phyloP scores from a whole-genome alignment of 2,329 filamentous ascomycete genomes.

The Aspergillus piperis region DNA sequence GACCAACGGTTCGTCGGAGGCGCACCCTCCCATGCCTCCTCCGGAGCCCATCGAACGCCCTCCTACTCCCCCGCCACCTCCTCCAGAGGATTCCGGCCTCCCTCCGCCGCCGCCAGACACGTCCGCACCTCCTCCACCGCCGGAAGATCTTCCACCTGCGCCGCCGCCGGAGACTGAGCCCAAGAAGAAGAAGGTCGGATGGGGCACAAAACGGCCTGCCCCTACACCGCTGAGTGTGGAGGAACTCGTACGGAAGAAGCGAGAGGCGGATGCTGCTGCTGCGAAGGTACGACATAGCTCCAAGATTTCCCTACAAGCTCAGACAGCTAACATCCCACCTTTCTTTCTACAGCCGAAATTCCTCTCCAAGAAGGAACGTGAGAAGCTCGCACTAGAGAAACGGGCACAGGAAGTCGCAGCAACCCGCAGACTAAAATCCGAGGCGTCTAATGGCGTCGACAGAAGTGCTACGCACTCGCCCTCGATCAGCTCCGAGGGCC shows the following conservation, averaged over 20 bases:
- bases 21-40: constrained; percentile 35
- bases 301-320: background rate
- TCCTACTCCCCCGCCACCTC: constrained; percentile 44
- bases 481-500: constrained; percentile 18
- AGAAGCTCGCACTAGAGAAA: constrained; percentile 77
- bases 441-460: constrained; percentile 29
- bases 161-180: constrained; percentile 49
- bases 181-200: constrained; percentile 58
- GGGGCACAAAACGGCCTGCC: constrained; percentile 47
- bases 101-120: constrained; percentile 47
- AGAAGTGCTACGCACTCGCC: constrained; percentile 26
- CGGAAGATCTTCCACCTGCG: constrained; percentile 35
- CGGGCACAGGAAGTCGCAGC: constrained; percentile 70
- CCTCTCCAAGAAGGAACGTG: constrained; percentile 78
- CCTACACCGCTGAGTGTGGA: constrained; percentile 73
- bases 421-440: constrained; percentile 54
- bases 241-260: constrained; percentile 81
- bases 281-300: constrained; percentile 60
- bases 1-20: constrained; percentile 29
- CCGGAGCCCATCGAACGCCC: constrained; percentile 40
- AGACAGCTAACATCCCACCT: constrained; percentile 7
- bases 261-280: constrained; percentile 78
- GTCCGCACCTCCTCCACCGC: constrained; percentile 44
- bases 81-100: constrained; percentile 38
- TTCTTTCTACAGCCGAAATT: constrained; percentile 68